Evolutionary conservation across 2,329 filamentous ascomycete species (phyloP).

Genomic region (Orbilia oligospora): DNA sequence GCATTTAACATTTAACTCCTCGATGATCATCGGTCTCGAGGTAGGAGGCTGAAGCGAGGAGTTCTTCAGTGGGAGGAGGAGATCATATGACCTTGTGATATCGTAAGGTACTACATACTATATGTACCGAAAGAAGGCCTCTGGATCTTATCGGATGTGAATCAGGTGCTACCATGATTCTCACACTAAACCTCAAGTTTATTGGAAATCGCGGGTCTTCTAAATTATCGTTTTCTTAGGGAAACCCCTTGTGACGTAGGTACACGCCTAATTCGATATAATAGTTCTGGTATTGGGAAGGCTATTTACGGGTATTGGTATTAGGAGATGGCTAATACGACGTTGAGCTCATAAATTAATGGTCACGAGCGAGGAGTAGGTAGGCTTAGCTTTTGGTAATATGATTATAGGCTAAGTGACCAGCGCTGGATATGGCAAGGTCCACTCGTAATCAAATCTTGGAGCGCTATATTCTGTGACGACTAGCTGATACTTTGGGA

Average conservation of each 20-base stretch:
- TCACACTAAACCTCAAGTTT: constrained; percentile 2
- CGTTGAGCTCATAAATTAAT: neutral
- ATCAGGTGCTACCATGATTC: constrained; percentile 6
- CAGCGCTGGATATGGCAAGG: neutral
- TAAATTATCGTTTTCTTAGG: neutral
- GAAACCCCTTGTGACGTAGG: neutral
- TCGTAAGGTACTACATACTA: neutral
- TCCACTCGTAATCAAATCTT: too few relatives aligned
- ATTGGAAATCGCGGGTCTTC: neutral
- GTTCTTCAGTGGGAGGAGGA: neutral
- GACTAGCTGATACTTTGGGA: too few relatives aligned
- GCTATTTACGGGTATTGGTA: constrained; percentile 16
- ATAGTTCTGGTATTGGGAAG: neutral
- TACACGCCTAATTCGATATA: too few relatives aligned
- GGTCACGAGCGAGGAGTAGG: constrained; percentile 7
- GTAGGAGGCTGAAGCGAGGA: constrained; percentile 31
- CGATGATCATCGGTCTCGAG: constrained; percentile 26
- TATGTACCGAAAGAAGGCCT: neutral
- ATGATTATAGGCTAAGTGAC: neutral
- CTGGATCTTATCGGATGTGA: constrained; percentile 23
- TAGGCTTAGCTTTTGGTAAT: constrained; percentile 7
- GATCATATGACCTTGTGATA: constrained; percentile 21
- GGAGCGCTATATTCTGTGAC: too few relatives aligned
- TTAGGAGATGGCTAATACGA: neutral
- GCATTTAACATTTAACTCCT: constrained; percentile 10